These are phyloP conservation scores for Aspergillus pseudoviridinutans DNA, from an alignment of 2,329 filamentous ascomycete genomes.

Conservation along the genomic window DNA sequence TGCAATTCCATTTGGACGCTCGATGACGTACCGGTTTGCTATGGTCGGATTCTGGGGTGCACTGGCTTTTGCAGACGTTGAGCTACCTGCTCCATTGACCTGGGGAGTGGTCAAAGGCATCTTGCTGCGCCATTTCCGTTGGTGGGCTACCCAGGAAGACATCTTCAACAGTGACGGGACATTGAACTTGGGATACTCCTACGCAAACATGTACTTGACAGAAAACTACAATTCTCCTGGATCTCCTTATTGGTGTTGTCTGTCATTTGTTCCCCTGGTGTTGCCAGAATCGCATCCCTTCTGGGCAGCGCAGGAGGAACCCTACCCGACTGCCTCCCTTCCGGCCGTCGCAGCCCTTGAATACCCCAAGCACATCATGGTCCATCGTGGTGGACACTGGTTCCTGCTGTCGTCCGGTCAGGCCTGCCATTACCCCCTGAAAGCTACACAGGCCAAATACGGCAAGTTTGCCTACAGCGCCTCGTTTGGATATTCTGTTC, in stretches of 20 bases:
- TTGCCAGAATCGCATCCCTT: conserved; percentile 68
- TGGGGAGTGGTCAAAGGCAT: conserved; percentile 79
- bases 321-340: conserved; percentile 53
- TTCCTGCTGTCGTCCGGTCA: conserved; percentile 74
- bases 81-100: conserved; percentile 66
- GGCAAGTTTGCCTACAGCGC: conserved; percentile 74
- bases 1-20: conserved; percentile 72
- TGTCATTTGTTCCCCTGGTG: conserved; percentile 71
- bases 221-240: conserved; percentile 82
- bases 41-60: conserved; percentile 84
- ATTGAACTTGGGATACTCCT: conserved; percentile 71
- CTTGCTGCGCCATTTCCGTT: conserved; percentile 67
- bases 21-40: conserved; percentile 76
- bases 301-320: conserved; percentile 66
- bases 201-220: conserved; percentile 76
- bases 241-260: conserved; percentile 70
- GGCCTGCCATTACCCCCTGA: conserved; percentile 77
- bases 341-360: conserved; percentile 57
- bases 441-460: conserved; percentile 77
- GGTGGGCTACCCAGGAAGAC: conserved; percentile 72
- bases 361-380: conserved; percentile 70
- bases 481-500: conserved; percentile 72
- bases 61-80: conserved; percentile 69
- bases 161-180: conserved; percentile 74
- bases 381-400: conserved; percentile 67